These are phyloP conservation scores for Staphylotrichum longicolle DNA, from an alignment of 495 filamentous ascomycete genomes.

Conservation along the genomic window DNA sequence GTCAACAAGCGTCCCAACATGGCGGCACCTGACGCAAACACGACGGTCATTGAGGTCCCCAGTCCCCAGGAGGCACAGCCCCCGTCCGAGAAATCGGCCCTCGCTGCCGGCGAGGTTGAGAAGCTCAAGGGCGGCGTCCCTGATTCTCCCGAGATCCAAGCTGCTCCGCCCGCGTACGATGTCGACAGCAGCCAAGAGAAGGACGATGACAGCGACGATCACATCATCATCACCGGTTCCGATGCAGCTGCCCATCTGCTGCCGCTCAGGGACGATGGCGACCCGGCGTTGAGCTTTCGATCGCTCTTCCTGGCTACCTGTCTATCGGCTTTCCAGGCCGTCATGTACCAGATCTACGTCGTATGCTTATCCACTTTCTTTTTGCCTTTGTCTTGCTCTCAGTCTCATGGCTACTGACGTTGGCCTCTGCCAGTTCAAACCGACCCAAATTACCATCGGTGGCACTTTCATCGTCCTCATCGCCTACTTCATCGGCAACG, in stretches of 20 bases:
- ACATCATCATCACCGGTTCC: conserved; percentile 30
- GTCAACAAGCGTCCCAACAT: not conserved
- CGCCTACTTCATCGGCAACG: conserved; percentile 39
- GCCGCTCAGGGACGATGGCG: conserved; percentile 47
- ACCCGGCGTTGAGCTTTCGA: conserved; percentile 47
- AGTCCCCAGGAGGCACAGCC: not conserved
- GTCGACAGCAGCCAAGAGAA: conserved; percentile 1
- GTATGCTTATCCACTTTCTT: conserved; percentile 21
- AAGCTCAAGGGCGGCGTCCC: not conserved
- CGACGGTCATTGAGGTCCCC: conserved; percentile 1
- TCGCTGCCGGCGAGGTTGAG: not conserved
- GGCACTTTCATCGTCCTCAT: conserved; percentile 34
- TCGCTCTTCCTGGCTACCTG: conserved; percentile 44
- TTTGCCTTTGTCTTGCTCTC: not conserved
- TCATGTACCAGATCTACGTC: conserved; percentile 50
- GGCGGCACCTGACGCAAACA: not conserved
- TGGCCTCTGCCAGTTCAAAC: conserved; percentile 25
- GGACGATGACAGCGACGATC: conserved; percentile 35
- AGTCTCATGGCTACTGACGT: not conserved
- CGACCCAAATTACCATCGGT: conserved; percentile 21
- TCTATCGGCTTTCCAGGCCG: conserved; percentile 48
- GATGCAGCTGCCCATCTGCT: conserved; percentile 35
- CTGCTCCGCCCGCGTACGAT: conserved; percentile 2
- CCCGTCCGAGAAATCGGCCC: not conserved
- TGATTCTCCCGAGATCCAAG: conserved; percentile 2